Conservation (phyloP, 176 grass and related monocot species). For the Rhynchospora tenuis region DNA sequence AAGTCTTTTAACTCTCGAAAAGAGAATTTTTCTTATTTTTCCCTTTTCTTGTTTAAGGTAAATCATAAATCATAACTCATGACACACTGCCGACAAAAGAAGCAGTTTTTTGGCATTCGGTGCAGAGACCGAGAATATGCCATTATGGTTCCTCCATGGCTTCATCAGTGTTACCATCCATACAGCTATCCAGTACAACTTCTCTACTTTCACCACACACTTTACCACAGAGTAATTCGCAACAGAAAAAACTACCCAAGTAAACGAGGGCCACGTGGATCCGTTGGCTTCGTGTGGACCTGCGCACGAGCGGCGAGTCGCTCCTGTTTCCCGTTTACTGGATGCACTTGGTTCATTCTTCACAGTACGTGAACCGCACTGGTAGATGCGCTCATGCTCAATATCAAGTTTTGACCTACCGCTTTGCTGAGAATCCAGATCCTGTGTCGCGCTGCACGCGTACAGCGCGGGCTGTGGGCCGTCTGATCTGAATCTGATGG, state of each 20-base stretch:
- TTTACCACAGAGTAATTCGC: neutral
- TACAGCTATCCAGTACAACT: neutral
- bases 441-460: too few species aligned
- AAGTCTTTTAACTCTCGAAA: neutral
- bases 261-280: neutral
- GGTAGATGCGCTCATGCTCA: neutral
- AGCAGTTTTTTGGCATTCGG: constrained; percentile 22
- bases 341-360: neutral
- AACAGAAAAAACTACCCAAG: neutral
- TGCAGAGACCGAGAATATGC: neutral
- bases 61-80: neutral
- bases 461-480: too few species aligned
- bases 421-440: too few species aligned
- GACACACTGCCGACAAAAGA: constrained; percentile 8
- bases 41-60: neutral
- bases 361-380: neutral
- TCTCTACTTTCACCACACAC: neutral
- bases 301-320: constrained; percentile 8
- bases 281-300: neutral
- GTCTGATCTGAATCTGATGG: too few species aligned
- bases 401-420: neutral
- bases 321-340: neutral
- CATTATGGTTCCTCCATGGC: neutral
- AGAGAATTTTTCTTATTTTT: neutral
- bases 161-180: neutral